Evolutionary conservation across 2,329 filamentous ascomycete species (phyloP).

Genomic region (Aspergillus oerlinghausenensis): DNA sequence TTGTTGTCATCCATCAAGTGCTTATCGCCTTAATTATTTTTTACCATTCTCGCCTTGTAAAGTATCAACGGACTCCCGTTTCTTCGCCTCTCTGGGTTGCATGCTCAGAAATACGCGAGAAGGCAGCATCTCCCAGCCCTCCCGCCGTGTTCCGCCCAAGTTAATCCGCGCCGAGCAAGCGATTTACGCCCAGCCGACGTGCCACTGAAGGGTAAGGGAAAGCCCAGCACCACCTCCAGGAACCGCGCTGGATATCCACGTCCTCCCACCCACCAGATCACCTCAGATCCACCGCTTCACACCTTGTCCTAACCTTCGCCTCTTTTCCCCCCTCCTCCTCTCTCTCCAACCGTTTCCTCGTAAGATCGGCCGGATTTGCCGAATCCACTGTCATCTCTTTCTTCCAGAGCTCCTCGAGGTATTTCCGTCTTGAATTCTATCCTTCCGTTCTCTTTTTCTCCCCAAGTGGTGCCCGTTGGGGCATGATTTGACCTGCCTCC

Average conservation of each 20-base stretch:
- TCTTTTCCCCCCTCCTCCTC: slow-evolving; percentile 9
- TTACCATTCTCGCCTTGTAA: slow-evolving; percentile 1
- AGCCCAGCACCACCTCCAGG: slow-evolving; percentile 16
- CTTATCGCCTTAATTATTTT: slow-evolving; percentile 1
- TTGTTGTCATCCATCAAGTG: slow-evolving; percentile 7
- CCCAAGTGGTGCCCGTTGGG: slow-evolving; percentile 1
- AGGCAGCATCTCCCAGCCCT: slow-evolving; percentile 32
- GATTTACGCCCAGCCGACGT: slow-evolving; percentile 26
- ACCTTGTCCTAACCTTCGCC: slow-evolving; percentile 16
- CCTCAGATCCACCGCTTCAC: slow-evolving; percentile 26
- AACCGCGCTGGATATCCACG: slow-evolving; percentile 23
- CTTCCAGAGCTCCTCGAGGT: background rate
- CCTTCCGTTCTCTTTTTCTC: slow-evolving; percentile 2
- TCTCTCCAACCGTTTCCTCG: slow-evolving; percentile 11
- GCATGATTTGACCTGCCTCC: slow-evolving; percentile 5
- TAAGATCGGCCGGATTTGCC: slow-evolving; percentile 11
- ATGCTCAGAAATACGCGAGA: slow-evolving; percentile 35
- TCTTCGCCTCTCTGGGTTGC: slow-evolving; percentile 14
- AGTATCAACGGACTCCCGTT: background rate
- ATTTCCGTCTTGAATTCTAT: slow-evolving; percentile 7
- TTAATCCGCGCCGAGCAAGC: slow-evolving; percentile 38
- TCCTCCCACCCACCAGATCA: slow-evolving; percentile 19
- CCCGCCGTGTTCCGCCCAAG: slow-evolving; percentile 20
- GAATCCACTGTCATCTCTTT: background rate
- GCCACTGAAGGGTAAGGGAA: slow-evolving; percentile 1